phyloP scores from a whole-genome alignment of 2,329 filamentous ascomycete species.

The Paraphaeosphaeria sporulosa region DNA sequence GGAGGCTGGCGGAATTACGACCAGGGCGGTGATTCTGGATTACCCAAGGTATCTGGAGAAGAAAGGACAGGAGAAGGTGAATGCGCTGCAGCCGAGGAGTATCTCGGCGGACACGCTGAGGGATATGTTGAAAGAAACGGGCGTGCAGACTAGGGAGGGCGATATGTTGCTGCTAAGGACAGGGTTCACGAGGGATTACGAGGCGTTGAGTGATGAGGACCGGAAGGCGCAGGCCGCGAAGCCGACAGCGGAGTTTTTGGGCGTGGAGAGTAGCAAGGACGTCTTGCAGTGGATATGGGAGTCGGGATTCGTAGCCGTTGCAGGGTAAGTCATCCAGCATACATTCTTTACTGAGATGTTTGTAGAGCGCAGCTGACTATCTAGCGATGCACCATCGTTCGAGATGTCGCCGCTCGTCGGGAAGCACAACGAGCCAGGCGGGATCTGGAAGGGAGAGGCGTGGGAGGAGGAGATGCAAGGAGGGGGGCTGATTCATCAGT shows the following conservation, averaged over 20 bases:
- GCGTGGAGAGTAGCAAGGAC: slow-evolving; percentile 49
- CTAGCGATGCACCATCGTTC: slow-evolving; percentile 50
- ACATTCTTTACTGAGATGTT: not conserved
- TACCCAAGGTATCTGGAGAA: slow-evolving; percentile 38
- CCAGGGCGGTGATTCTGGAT: slow-evolving; percentile 41
- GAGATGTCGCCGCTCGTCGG: slow-evolving; percentile 53
- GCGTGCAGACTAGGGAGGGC: slow-evolving; percentile 42
- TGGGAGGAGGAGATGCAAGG: slow-evolving; percentile 48
- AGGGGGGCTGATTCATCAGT: slow-evolving; percentile 45
- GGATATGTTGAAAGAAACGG: slow-evolving; percentile 45
- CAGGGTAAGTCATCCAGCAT: slow-evolving; percentile 36
- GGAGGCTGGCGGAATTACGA: slow-evolving; percentile 39
- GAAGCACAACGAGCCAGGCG: slow-evolving; percentile 38
- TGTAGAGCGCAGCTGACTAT: not conserved
- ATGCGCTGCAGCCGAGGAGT: slow-evolving; percentile 31
- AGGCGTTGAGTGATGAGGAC: slow-evolving; percentile 25
- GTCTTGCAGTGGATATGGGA: slow-evolving; percentile 58
- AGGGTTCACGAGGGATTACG: slow-evolving; percentile 50
- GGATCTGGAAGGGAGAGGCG: slow-evolving; percentile 42
- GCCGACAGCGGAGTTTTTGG: slow-evolving; percentile 47
- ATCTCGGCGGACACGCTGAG: slow-evolving; percentile 35
- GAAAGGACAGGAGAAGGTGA: slow-evolving; percentile 27
- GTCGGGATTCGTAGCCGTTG: slow-evolving; percentile 55
- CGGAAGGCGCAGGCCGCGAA: slow-evolving; percentile 37
- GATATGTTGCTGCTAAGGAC: slow-evolving; percentile 42